Evolutionary conservation across 108 stramenopile species (phyloP), one percentile per base, ranked within the genome.

Genomic region (Craspedostauros australis): DNA sequence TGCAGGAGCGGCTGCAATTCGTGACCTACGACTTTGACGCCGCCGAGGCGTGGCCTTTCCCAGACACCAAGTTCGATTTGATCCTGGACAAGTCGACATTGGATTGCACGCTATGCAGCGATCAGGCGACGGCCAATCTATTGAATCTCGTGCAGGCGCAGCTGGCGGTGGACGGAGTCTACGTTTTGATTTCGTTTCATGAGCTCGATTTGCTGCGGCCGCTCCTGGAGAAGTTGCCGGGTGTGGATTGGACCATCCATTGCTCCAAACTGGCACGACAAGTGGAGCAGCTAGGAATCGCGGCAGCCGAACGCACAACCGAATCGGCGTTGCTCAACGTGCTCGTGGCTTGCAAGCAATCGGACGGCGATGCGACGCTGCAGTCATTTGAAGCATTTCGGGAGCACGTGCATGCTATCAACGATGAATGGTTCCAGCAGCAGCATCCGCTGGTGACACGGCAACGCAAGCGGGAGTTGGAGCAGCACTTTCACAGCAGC

Each of bases 1-100:
- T 5, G 22, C 24, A 26, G 4, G 8, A 39, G 8, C 37, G 50
- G 44, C 41, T 50, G 33, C 21, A 51, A 33, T 49, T 59, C n/a
- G 7, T 14, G 20, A 28, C 37, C 26, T 23, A 50, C 23, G 59
- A 67, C 45, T 65, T 68, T 48, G 14, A 62, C 61, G 45, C 70
- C 50, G 16, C 68, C 42, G 71, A 69, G 32, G 21, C 39, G 36
- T 50, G 50, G 6, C 33, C 46, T 28, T 27, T 43, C 18, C 32
- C 21, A 28, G 58, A 60, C 27, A 66, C 60, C 33, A 67, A 45
- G 3, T 82, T 86, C 58, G 77, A 84, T 44, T 44, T 91, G 34
- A 67, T 87, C 0, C 26, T 91, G 1, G 90, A 91, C 72, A 91
- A 91, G 60, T 76, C 76, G 11, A 91, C 90, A 0, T 47, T 91